phyloP scores from a whole-genome alignment of 495 filamentous ascomycete genomes.

The Penicillium psychrofluorescens region DNA sequence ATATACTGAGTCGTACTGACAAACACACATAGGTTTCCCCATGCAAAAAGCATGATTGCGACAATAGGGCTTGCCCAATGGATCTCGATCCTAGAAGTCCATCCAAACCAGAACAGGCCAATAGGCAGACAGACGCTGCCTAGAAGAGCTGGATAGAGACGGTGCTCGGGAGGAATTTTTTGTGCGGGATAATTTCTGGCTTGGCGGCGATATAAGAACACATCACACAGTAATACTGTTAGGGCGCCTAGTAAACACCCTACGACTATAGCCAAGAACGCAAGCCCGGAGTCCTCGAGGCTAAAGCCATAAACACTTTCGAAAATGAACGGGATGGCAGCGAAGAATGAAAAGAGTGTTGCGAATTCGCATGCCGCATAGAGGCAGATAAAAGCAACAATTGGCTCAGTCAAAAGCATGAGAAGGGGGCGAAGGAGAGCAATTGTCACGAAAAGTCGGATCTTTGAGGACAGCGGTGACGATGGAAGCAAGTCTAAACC shows the following conservation, averaged over 20 bases:
- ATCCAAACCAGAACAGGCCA: constrained; percentile 43
- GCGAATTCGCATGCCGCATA: constrained; percentile 59
- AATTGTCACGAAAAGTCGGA: constrained; percentile 46
- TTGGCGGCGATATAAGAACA: constrained; percentile 9
- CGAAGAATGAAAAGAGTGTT: constrained; percentile 60
- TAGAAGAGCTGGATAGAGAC: constrained; percentile 52
- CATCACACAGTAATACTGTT: constrained; percentile 39
- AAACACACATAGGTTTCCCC: constrained; percentile 57
- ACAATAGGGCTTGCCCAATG: constrained; percentile 37
- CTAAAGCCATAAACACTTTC: constrained; percentile 41
- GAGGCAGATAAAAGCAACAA: constrained; percentile 52
- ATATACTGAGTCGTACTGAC: constrained; percentile 41
- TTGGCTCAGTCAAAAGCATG: constrained; percentile 62
- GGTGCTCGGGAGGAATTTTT: constrained; percentile 41
- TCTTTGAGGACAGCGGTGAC: constrained; percentile 21
- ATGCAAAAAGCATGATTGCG: constrained; percentile 57
- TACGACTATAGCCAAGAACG: constrained; percentile 50
- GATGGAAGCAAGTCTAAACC: constrained; percentile 28
- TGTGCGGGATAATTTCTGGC: constrained; percentile 21
- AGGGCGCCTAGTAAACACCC: constrained; percentile 46
- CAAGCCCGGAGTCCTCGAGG: constrained; percentile 44
- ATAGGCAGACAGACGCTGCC: constrained; percentile 50
- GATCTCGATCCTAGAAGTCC: constrained; percentile 27
- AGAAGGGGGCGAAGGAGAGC: constrained; percentile 52
- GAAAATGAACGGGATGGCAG: constrained; percentile 52